Evolutionary conservation across 495 filamentous ascomycete genomes (phyloP).

Genomic region (Hypoxylon lienhwacheense): DNA sequence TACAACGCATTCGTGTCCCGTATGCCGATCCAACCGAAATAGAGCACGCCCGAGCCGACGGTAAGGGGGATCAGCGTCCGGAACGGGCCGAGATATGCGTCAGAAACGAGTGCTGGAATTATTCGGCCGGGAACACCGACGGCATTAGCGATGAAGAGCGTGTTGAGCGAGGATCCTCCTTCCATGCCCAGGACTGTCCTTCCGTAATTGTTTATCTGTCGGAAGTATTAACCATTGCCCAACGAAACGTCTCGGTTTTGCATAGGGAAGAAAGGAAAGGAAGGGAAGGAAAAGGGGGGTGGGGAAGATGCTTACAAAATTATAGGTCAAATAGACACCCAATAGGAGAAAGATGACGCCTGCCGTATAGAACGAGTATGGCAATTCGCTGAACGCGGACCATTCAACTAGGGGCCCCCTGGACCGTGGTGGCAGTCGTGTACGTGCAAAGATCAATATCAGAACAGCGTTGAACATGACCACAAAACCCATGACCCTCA

Average conservation of each 20-base stretch:
- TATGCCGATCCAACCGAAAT: slow-evolving; percentile 59
- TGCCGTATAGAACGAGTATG: slow-evolving; percentile 57
- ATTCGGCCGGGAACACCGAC: slow-evolving; percentile 67
- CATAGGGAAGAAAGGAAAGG: background rate
- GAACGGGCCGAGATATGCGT: slow-evolving; percentile 59
- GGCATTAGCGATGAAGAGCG: slow-evolving; percentile 66
- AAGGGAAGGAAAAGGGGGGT: background rate
- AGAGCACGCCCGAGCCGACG: slow-evolving; percentile 31
- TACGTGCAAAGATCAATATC: slow-evolving; percentile 46
- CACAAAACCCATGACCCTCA: slow-evolving; percentile 59
- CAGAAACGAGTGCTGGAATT: slow-evolving; percentile 62
- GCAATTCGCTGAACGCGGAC: slow-evolving; percentile 34
- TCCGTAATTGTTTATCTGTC: slow-evolving; percentile 53
- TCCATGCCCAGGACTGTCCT: slow-evolving; percentile 46
- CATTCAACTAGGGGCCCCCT: slow-evolving; percentile 29
- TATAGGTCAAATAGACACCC: slow-evolving; percentile 40
- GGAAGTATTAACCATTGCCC: slow-evolving; percentile 53
- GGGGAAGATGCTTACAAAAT: slow-evolving; percentile 38
- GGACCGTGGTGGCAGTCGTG: slow-evolving; percentile 18
- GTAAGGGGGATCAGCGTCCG: slow-evolving; percentile 63
- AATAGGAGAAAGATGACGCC: slow-evolving; percentile 55
- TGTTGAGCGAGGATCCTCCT: slow-evolving; percentile 46
- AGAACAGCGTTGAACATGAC: slow-evolving; percentile 52
- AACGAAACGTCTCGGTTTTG: background rate
- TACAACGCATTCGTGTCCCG: slow-evolving; percentile 49